Evolutionary conservation across 768 basidiomycete genomes (phyloP).

Genomic region (Boletus pseudopeckii): DNA sequence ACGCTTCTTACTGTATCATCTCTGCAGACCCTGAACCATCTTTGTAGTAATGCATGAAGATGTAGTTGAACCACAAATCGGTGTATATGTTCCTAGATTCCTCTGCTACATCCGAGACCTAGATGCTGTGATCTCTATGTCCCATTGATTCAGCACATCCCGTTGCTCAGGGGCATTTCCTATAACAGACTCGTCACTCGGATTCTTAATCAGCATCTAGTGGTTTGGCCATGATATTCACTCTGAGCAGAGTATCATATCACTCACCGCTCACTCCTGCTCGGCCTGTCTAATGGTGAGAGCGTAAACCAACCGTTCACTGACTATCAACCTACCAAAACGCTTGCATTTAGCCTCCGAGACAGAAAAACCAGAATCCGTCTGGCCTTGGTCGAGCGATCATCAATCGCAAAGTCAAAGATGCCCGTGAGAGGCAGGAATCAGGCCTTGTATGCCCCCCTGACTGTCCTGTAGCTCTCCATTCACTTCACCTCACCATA

Average conservation of each 20-base stretch:
- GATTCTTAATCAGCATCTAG: constrained; percentile 19
- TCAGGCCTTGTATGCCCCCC: constrained; percentile 57
- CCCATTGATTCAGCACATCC: too few species aligned
- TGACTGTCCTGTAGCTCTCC: background rate
- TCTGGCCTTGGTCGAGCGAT: constrained; percentile 93
- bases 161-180: constrained; percentile 9
- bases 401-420: constrained; percentile 76
- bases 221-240: background rate
- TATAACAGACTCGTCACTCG: constrained; percentile 3
- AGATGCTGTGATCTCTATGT: too few species aligned
- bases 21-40: background rate
- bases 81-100: too few species aligned
- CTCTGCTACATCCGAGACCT: background rate
- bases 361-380: constrained; percentile 58
- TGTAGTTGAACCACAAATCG: background rate
- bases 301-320: background rate
- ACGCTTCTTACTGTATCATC: background rate
- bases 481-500: constrained; percentile 26
- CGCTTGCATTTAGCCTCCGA: constrained; percentile 44
- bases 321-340: background rate
- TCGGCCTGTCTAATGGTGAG: constrained; percentile 15
- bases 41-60: background rate
- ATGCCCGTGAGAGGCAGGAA: constrained; percentile 33
- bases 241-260: background rate
- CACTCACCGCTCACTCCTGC: background rate